Conservation (phyloP, 495 filamentous ascomycete genomes). For the Penicillium paradoxum region DNA sequence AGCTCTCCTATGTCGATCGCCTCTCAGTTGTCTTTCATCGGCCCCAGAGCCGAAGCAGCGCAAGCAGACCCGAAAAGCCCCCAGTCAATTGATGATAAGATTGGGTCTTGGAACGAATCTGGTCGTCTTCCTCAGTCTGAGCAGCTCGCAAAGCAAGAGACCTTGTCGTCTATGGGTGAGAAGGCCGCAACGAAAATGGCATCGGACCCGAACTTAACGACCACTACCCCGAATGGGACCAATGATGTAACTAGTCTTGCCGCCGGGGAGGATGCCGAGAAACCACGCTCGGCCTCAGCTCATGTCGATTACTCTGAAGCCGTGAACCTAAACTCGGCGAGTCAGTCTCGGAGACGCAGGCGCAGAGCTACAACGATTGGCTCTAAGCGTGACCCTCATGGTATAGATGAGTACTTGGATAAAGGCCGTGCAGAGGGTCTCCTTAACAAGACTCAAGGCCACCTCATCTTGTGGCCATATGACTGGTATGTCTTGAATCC, state of each 20-base stretch:
- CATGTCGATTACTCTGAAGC: constrained; percentile 47
- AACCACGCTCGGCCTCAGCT: constrained; percentile 29
- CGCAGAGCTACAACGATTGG: constrained; percentile 74
- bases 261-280: constrained; percentile 30
- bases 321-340: constrained; percentile 41
- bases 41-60: constrained; percentile 19
- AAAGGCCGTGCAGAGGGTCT: constrained; percentile 72
- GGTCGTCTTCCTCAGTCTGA: constrained; percentile 25
- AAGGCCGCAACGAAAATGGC: constrained; percentile 35
- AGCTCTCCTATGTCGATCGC: constrained; percentile 22
- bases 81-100: constrained; percentile 27
- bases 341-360: constrained; percentile 47
- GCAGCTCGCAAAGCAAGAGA: constrained; percentile 23
- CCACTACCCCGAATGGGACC: constrained; percentile 15
- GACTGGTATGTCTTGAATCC: constrained; percentile 60
- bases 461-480: constrained; percentile 88
- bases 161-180: constrained; percentile 34
- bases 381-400: constrained; percentile 65
- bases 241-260: constrained; percentile 18
- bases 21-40: constrained; percentile 17
- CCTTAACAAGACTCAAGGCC: constrained; percentile 76
- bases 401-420: constrained; percentile 66
- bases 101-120: constrained; percentile 10
- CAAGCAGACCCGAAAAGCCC: constrained; percentile 18
- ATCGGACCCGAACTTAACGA: constrained; percentile 20